Base-by-base conservation (phyloP, 805 yeast species). In the Wickerhamomyces bisporus region DNA sequence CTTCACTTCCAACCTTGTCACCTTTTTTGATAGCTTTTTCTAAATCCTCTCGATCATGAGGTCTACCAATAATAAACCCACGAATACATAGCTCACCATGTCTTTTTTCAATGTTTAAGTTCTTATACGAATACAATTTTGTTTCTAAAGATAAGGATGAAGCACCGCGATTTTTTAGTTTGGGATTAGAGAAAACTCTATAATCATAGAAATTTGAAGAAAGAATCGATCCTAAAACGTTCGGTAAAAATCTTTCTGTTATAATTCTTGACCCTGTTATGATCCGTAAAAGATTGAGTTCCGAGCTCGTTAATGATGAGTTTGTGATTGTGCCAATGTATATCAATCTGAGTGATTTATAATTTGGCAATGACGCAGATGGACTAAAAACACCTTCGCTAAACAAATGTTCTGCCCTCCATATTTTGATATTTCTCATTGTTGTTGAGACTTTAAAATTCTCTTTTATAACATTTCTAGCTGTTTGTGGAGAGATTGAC, bases 61-160 rank as follows among this genome's bases (percentile, higher is more conserved):
- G 70, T 46, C 70, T 78, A 0, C 88, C 87, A 17, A 83, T 68
- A 27, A 71, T 76, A 55, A 80, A 83, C 0, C 91, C 93, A 39
- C 91, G 64, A 2, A 75, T 62, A 43, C 69, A 64, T 5, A 82
- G 49, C 48, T 66, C 66, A 7, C 88, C 87, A 28, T 62, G 62
- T 26, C 63, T 61, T 19, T 64, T 62, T 3, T 53, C 61, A 15
- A 68, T 57, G 29, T 55, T 52, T 4, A 60, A 39, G 3, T 53
- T 63, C 0, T 26, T 27, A 3, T 59, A 55, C 36, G 62, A 55
- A 19, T 65, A 64, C 10, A 81, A 45, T 54, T 82, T 82, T 20
- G 77, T 64, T 42, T 83, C 91, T 35, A 78, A 41, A 3, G 80
- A 64, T 38, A 81, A 81, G 0, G 76, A 66, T 7, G 82, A 53